Evolutionary conservation across 2,329 filamentous ascomycete species (phyloP).

Genomic region (Sarocladium kiliense): DNA sequence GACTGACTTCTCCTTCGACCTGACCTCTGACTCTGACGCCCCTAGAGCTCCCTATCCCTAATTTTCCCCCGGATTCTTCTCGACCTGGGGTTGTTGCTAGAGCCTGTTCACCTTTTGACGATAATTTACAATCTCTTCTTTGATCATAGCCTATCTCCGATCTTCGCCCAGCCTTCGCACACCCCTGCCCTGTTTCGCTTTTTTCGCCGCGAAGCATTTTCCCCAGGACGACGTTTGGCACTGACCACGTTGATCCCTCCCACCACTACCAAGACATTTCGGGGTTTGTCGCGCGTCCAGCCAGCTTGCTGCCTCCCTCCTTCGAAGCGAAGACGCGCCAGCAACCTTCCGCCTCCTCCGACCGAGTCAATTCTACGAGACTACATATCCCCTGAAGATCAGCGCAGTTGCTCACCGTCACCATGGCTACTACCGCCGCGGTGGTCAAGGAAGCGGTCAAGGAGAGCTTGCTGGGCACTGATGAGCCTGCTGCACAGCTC

Average conservation of each 20-base stretch:
- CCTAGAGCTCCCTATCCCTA: neutral
- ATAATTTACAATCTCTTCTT: no score
- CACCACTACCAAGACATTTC: constrained; percentile 5
- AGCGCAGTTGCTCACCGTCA: constrained; percentile 11
- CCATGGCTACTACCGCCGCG: constrained; percentile 33
- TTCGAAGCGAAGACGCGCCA: neutral
- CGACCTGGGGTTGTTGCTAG: neutral
- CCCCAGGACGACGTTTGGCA: constrained; percentile 5
- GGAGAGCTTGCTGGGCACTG: constrained; percentile 67
- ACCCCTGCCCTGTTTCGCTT: constrained; percentile 6
- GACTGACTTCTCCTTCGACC: neutral
- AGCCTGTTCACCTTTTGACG: no score
- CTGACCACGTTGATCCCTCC: constrained; percentile 9
- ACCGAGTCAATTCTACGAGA: neutral
- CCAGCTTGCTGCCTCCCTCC: neutral
- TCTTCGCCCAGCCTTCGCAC: neutral
- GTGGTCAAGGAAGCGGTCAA: constrained; percentile 68
- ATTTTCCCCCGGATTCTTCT: constrained; percentile 1
- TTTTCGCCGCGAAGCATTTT: constrained; percentile 1
- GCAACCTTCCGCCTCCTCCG: neutral
- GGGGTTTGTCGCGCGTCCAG: constrained; percentile 4
- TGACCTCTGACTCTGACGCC: neutral
- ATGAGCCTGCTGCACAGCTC: constrained; percentile 51
- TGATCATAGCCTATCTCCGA: neutral
- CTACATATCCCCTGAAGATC: neutral